phyloP scores from a whole-genome alignment of 2,329 filamentous ascomycete genomes.

The Hymenoscyphus linearis region DNA sequence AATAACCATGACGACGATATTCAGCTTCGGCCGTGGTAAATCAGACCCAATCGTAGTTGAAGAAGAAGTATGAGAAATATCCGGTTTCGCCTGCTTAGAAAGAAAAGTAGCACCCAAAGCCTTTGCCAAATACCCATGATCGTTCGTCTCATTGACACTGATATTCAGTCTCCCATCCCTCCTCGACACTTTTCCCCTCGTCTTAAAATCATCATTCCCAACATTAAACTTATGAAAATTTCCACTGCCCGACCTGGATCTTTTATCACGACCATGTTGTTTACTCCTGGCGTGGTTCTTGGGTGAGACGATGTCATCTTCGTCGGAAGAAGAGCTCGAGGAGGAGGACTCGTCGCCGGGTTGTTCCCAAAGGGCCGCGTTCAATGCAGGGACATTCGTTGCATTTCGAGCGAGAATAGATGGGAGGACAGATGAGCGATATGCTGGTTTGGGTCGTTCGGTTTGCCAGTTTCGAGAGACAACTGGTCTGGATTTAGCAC shows the following conservation, averaged over 20 bases:
- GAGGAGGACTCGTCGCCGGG: conserved; percentile 12
- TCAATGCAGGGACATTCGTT: conserved; percentile 24
- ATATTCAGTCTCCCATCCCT: conserved; percentile 67
- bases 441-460: conserved; percentile 20
- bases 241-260: conserved; percentile 9
- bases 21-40: conserved; percentile 40
- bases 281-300: background rate
- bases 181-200: conserved; percentile 59
- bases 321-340: conserved; percentile 20
- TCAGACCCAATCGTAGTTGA: conserved; percentile 16
- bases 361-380: conserved; percentile 24
- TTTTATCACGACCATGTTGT: conserved; percentile 2
- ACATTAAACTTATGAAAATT: conserved; percentile 52
- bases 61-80: conserved; percentile 17
- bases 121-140: conserved; percentile 68
- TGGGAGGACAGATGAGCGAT: conserved; percentile 14
- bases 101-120: conserved; percentile 61
- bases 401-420: conserved; percentile 16
- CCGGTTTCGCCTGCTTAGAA: conserved; percentile 34
- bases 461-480: conserved; percentile 24
- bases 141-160: conserved; percentile 64
- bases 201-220: conserved; percentile 59
- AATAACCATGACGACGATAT: conserved; percentile 81
- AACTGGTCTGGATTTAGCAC: conserved; percentile 14
- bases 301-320: conserved; percentile 12